Evolutionary conservation across 2,329 filamentous ascomycete genomes (phyloP), one percentile per base, ranked within the genome.

Genomic region (Fusarium dimerum): DNA sequence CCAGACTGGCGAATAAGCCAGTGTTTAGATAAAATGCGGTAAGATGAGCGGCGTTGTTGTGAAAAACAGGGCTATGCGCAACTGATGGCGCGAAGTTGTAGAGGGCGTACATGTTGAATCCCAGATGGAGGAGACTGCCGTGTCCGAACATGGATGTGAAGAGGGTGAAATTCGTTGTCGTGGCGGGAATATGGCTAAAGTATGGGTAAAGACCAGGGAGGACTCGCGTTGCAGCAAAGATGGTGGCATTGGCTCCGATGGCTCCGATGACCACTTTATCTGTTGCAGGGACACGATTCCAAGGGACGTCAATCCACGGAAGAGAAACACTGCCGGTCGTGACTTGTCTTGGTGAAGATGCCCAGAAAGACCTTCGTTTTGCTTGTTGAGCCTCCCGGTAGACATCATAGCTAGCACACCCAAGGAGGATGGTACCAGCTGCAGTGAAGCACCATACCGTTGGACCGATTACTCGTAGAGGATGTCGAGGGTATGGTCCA

Each of bases 81-180:
- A 49, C 47, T 3, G 36, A 20, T 5, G 47, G 47, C 11, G 15
- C 47, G 16, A 49, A 49, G 12, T 29, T 36, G 34, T 44, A 49
- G 15, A 49, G 11, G 10, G 40, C 41, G n/a, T 49, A 49, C 47
- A 49, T 49, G 47, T 49, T 49, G 2, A 41, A 40, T 17, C 30
- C 47, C 34, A 49, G 20, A 40, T 45, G 41, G 18, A 49, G 41
- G 2, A 49, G 2, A 18, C 47, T 41, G 30, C 32, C 32, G 15
- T 49, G 47, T n/a, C 41, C 47, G 17, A 49, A 49, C 41, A 44
- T 40, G 32, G 32, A 36, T 36, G 32, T 36, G 5, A 36, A 36
- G 13, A 36, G 32, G 10, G 32, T 36, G 9, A 12, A 36, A 9
- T 36, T 36, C 5, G 5, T 12, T 12, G 5, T 11, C 32, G 4